These are phyloP conservation scores for Xylaria sp. DNA, from an alignment of 2,329 filamentous ascomycete species.

Conservation along the genomic window DNA sequence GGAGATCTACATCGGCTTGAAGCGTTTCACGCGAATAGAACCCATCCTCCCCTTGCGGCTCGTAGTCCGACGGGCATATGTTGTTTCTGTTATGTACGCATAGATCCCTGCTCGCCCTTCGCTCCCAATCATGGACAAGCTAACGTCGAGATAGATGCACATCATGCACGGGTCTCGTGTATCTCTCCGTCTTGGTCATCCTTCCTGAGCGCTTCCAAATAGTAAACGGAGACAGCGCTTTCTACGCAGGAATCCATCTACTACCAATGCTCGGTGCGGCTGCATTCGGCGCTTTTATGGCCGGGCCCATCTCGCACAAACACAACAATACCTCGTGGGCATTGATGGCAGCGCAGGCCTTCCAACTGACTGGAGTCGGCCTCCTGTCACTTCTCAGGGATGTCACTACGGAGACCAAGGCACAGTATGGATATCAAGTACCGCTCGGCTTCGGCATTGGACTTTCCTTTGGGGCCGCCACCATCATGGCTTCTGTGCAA, in stretches of 20 bases:
- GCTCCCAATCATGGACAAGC: not conserved
- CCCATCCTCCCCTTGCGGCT: conserved; percentile 59
- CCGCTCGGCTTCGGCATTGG: conserved; percentile 63
- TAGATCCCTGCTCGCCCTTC: not conserved
- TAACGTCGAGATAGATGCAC: conserved; percentile 48
- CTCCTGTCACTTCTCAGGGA: conserved; percentile 50
- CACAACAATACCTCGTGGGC: conserved; percentile 58
- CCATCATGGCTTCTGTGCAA: conserved; percentile 60
- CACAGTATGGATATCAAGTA: conserved; percentile 57
- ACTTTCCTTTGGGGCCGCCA: conserved; percentile 58
- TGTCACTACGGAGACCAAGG: conserved; percentile 39
- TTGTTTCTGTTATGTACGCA: conserved; percentile 53
- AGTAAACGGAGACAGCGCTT: conserved; percentile 54
- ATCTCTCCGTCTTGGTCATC: conserved; percentile 60
- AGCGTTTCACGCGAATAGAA: conserved; percentile 46
- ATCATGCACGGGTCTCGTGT: conserved; percentile 59
- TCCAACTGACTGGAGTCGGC: conserved; percentile 57
- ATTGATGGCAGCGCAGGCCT: conserved; percentile 50
- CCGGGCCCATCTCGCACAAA: conserved; percentile 55
- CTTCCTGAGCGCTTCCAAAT: conserved; percentile 65
- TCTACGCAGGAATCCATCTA: conserved; percentile 60
- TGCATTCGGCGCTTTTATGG: conserved; percentile 58
- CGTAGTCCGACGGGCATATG: conserved; percentile 52
- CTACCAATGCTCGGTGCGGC: conserved; percentile 61
- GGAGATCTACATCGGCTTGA: conserved; percentile 50